A percentile compares a stretch with the other conserved stretches of the same genome.
Conservation (phyloP, 2,329 filamentous ascomycete genomes). For the Beauveria medogensis region DNA sequence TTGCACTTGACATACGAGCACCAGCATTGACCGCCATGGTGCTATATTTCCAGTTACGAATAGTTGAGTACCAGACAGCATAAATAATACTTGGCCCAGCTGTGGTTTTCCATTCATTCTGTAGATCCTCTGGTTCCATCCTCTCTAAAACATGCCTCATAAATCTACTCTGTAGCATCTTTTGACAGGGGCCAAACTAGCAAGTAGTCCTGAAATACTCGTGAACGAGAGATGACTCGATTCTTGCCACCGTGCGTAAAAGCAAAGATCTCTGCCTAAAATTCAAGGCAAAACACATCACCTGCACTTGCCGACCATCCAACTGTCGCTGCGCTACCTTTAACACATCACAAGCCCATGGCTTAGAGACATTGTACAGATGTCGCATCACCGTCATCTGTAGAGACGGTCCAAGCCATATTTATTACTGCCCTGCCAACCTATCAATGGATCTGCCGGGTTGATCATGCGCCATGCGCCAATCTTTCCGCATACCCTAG, state of each 20-base stretch:
- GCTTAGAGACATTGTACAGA: no score
- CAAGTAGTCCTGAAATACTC: not conserved
- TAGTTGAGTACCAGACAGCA: not conserved
- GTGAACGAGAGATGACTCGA: not conserved
- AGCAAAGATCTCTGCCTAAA: not conserved
- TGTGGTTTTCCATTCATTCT: no score
- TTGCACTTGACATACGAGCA: not conserved
- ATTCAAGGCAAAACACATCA: not conserved
- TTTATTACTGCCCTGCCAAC: no score
- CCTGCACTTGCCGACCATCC: not conserved
- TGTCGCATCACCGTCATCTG: no score
- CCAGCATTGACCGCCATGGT: not conserved
- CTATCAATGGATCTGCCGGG: no score
- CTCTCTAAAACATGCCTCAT: no score
- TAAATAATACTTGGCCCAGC: not conserved
- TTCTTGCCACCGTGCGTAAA: not conserved
- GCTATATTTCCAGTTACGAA: not conserved
- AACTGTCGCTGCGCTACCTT: not conserved
- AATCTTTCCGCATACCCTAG: no score
- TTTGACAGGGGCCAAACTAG: not conserved
- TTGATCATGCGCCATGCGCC: no score
- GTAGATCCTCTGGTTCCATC: no score
- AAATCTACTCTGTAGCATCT: not conserved
- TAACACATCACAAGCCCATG: not conserved
- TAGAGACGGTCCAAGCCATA: no score